Percentiles rank a stretch among this genome's conserved stretches.
These are phyloP conservation scores for Ceratobasidium sp. DNA, from an alignment of 1,284 basidiomycete species.

Conservation along the genomic window DNA sequence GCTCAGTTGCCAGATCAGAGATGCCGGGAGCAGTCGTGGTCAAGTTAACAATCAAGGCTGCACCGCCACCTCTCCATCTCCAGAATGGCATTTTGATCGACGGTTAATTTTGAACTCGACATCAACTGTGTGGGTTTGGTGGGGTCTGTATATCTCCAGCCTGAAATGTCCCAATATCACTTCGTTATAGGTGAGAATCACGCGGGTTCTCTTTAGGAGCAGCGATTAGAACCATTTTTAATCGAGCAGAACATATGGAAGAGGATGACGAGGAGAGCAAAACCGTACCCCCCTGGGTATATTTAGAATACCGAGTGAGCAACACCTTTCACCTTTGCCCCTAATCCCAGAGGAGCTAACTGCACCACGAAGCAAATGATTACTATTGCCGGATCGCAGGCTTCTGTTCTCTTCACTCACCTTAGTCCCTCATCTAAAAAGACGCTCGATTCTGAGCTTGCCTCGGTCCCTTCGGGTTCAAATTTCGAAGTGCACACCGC, in stretches of 20 bases:
- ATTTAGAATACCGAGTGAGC: conserved; percentile 77
- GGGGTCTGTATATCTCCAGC: not conserved
- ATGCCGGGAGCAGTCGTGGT: conserved; percentile 1
- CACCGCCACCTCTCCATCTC: not conserved
- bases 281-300: conserved; percentile 86
- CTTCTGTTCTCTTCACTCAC: conserved; percentile 85
- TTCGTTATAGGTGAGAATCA: conserved; percentile 37
- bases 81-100: conserved; percentile 17
- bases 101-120: not conserved
- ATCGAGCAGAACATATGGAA: conserved; percentile 90
- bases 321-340: conserved; percentile 55
- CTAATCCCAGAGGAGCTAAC: conserved; percentile 1
- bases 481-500: conserved; percentile 68
- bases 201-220: not conserved
- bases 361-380: conserved; percentile 83
- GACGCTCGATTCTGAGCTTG: conserved; percentile 68
- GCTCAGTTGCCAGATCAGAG: not conserved
- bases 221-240: not conserved
- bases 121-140: not conserved
- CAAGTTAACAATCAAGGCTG: not conserved
- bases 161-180: conserved; percentile 17
- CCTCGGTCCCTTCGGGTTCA: conserved; percentile 43
- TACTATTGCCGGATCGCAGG: conserved; percentile 74
- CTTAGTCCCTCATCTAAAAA: conserved; percentile 78
- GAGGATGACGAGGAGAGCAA: conserved; percentile 84